Evolutionary conservation across 176 grass and related monocot species (phyloP), one percentile per base, ranked within the genome.

Genomic region (Avena sativa): DNA sequence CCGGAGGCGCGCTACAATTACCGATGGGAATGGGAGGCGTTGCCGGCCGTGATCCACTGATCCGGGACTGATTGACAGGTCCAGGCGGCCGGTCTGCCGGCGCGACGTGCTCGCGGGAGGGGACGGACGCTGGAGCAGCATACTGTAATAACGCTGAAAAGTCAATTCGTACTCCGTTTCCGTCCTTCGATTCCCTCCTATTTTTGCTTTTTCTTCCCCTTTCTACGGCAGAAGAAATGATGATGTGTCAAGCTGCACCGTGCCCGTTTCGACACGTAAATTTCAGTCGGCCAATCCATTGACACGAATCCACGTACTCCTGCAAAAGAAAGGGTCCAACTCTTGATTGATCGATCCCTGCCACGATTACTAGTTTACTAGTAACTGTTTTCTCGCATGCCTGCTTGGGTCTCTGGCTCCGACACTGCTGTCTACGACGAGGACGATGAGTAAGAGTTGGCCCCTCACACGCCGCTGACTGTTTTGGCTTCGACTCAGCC

Each of bases 31-130:
- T 79, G 74, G 56, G 66, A 57, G 3, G 30, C 76, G 56, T 21
- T 56, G 87, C 82, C 57, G 76, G 67, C 82, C 76, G 65, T 80
- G 71, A 19, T 5, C 71, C 62, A 7, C 1, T 48, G 7, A 48
- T 55, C 55, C 1, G 56, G 21, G 65, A 47, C 57, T 65, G 74
- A 74, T 66, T 83, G 89, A 50, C 89, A 51, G 34, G 66, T 87
- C 85, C 89, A 80, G 80, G 89, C 55, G 61, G 80, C 79, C 80
- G 63, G 11, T 36, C 74, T 28, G 74, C 85, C 49, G 74, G 73
- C 73, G 20, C 44, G 13, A 47, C 23, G 44, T 51, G 48, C 49
- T 44, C 63, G 52, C 3, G 56, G 56, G 55, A 83, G 53, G 76
- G 47, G 47, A 51, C 12, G 81, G 28, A 52, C 87, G 6, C 17